phyloP scores from a whole-genome alignment of 208 protist genomes.

The Wallacemonas sp. region DNA sequence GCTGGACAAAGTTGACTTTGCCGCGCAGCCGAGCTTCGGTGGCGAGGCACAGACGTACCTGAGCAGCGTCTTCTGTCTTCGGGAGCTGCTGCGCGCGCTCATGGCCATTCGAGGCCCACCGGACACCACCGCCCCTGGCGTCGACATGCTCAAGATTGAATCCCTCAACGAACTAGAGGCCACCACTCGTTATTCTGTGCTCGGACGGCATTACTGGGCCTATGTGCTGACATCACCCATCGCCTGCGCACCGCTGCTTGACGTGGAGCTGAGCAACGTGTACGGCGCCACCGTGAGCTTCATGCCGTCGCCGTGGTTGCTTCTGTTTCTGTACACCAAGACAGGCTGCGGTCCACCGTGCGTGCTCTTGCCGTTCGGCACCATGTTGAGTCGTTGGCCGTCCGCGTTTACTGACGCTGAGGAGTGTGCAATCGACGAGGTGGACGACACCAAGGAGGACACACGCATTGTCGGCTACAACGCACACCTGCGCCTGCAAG shows the following conservation, averaged over 20 bases:
- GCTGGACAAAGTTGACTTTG: constrained; percentile 52
- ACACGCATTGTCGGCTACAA: constrained; percentile 27
- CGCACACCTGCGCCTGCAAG: constrained; percentile 54
- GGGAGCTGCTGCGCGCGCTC: constrained; percentile 65
- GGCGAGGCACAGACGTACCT: constrained; percentile 90
- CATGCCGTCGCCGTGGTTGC: constrained; percentile 82
- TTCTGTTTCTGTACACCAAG: constrained; percentile 64
- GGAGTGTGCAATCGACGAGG: constrained; percentile 9
- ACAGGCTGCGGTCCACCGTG: constrained; percentile 51
- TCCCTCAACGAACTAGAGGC: constrained; percentile 89
- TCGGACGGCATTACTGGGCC: constrained; percentile 88
- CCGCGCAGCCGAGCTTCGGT: constrained; percentile 35
- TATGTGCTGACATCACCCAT: constrained; percentile 68
- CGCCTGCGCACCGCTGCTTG: constrained; percentile 61
- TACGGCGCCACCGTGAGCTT: constrained; percentile 80
- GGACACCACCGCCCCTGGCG: constrained; percentile 28
- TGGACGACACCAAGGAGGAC: neutral
- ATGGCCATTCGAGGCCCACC: constrained; percentile 37
- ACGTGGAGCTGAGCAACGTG: constrained; percentile 69
- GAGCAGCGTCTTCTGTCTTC: constrained; percentile 74
- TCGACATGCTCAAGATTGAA: constrained; percentile 89
- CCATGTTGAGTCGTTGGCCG: constrained; percentile 55
- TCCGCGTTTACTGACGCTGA: constrained; percentile 34
- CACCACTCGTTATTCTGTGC: constrained; percentile 79
- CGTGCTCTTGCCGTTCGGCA: constrained; percentile 70